Conservation (phyloP, 2,329 filamentous ascomycete species). For the Colletotrichum sp. region DNA sequence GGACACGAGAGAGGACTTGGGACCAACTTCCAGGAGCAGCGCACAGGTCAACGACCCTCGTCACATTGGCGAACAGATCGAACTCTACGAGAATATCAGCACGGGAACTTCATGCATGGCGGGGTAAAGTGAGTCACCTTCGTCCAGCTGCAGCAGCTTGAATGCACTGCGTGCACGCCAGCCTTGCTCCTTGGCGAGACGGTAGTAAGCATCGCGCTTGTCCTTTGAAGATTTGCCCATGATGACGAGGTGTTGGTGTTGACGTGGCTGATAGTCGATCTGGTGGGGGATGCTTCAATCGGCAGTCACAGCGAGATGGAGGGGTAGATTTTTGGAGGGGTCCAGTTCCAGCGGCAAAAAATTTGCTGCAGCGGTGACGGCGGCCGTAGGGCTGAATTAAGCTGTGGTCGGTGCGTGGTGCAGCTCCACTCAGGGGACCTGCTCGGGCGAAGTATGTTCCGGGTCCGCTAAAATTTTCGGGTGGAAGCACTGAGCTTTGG, state of each 20-base stretch:
- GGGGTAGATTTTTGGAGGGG: slow-evolving; percentile 7
- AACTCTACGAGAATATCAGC: slow-evolving; percentile 67
- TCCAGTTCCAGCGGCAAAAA: slow-evolving; percentile 17
- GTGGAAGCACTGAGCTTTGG: background rate
- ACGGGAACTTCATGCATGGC: background rate
- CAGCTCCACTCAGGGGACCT: background rate
- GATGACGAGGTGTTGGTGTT: background rate
- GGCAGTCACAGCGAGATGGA: background rate
- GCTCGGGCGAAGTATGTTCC: background rate
- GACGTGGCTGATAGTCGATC: background rate
- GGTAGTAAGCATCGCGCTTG: slow-evolving; percentile 97
- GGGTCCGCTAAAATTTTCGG: slow-evolving; percentile 20
- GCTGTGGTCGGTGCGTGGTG: slow-evolving; percentile 28
- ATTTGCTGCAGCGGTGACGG: slow-evolving; percentile 13
- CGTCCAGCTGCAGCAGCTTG: slow-evolving; percentile 95
- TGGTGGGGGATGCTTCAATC: background rate
- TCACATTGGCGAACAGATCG: slow-evolving; percentile 88
- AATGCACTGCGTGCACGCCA: slow-evolving; percentile 97
- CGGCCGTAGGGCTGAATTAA: slow-evolving; percentile 31
- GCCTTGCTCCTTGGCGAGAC: slow-evolving; percentile 97
- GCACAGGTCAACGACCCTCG: slow-evolving; percentile 92
- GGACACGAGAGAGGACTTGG: slow-evolving; percentile 89
- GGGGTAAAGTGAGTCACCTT: slow-evolving; percentile 50
- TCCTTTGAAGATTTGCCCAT: slow-evolving; percentile 98
- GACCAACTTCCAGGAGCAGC: slow-evolving; percentile 97